Conservation (phyloP, 495 filamentous ascomycete genomes). For the Daldinia concentrica region DNA sequence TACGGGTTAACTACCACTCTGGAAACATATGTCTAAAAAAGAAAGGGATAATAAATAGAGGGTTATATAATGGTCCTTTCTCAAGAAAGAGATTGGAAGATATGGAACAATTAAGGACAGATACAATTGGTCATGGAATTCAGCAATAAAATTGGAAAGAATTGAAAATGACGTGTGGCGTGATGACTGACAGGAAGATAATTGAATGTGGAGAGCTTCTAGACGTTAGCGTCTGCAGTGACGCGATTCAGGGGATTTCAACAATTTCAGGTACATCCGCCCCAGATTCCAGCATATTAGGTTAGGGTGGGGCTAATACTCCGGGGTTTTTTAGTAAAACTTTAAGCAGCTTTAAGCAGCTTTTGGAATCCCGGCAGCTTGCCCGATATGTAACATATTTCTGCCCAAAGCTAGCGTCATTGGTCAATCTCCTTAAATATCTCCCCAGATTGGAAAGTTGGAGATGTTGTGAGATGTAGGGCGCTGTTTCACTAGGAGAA, state of each 20-base stretch:
- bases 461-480: conserved; percentile 12
- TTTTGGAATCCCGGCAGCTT: not conserved
- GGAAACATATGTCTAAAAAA: not conserved
- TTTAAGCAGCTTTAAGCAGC: conserved; percentile 1
- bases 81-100: not conserved
- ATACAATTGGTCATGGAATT: not conserved
- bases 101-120: not conserved
- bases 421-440: conserved; percentile 29
- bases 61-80: not conserved
- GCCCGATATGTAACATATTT: conserved; percentile 7
- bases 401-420: conserved; percentile 6
- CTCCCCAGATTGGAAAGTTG: conserved; percentile 26
- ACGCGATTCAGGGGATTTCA: conserved; percentile 15
- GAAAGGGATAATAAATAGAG: not conserved
- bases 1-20: conserved; percentile 9
- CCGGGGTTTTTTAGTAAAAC: conserved; percentile 23
- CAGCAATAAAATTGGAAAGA: not conserved
- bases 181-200: conserved; percentile 20
- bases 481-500: not conserved
- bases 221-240: conserved; percentile 16
- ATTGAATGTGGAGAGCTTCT: conserved; percentile 30
- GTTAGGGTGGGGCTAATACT: conserved; percentile 17
- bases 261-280: conserved; percentile 16
- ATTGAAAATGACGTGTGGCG: conserved; percentile 36
- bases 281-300: conserved; percentile 19